Evolutionary conservation across 2,329 filamentous ascomycete genomes (phyloP), one percentile per base, ranked within the genome.

Genomic region (Sporothrix protearum): DNA sequence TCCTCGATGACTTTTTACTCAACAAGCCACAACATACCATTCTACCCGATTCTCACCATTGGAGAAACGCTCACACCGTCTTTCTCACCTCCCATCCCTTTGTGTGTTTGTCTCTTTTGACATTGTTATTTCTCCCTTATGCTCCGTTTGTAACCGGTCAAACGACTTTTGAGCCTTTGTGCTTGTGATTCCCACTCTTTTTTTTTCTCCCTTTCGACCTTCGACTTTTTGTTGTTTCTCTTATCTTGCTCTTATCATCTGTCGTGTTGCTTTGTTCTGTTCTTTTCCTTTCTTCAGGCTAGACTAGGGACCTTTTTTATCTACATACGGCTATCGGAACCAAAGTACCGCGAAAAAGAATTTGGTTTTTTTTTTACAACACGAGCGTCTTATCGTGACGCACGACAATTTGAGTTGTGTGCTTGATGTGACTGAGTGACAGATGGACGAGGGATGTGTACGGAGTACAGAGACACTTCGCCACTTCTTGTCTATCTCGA

Each of bases 161-260:
- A 45, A 49, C 45, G 64, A 16, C 64, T 14, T 28, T 63, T 57
- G 22, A 47, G 19, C 12, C 3, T 64, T 49, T 70, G n/a, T n/a
- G n/a, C n/a, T n/a, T n/a, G n/a, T 70, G 61, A 72, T 70, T 72
- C 71, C 68, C 71, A 69, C 66, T 25, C 57, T 42, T 25, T 66
- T 2, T 30, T 71, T 49, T n/a, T 14, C 30, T 36, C n/a, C 8
- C 30, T 39, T n/a, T 36, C 28, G 12, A 19, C 55, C 14, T 59
- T 33, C 22, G 14, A 30, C 33, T 8, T 59, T n/a, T 59, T 16
- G 9, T 42, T 19, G 14, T 16, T 19, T 36, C 39, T 47, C n/a
- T 30, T 36, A 30, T 33, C 39, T 36, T 57, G 53, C 25, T 14
- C 39, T 19, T 49, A 6, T 61, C 9, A 9, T 39, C 25, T 68